Base-by-base conservation (phyloP, 306 rosid species). In the Abrus pulchellus region DNA sequence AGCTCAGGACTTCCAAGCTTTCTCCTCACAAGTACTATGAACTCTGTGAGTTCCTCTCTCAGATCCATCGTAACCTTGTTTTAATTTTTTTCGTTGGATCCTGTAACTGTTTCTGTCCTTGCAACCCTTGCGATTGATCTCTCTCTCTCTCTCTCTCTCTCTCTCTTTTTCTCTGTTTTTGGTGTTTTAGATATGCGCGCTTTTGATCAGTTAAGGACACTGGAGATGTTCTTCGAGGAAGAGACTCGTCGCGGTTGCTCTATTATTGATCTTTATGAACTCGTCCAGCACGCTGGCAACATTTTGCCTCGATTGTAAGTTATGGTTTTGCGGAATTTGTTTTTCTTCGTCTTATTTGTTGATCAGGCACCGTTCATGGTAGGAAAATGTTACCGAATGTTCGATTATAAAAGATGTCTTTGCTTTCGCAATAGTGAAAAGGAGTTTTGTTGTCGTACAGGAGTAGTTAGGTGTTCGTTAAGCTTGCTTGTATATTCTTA, bases 181-280 rank as follows among this genome's bases (percentile, higher is more conserved):
- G 49, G 40, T 72, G 63, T 20, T 77, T 88, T 72, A 95, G 99
- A 95, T 47, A 95, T 95, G 99, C 97, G 99, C 11, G 98, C 98
- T 10, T 95, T 95, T 82, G 99, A 95, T 82, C 98, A 95, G 65
- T 85, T 95, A 76, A 88, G 99, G 92, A 95, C 92, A 82, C 83
- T 95, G 74, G 98, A 95, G 86, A 89, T 91, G 92, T 95, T 95
- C 88, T 95, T 95, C 55, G 91, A 88, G 92, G 98, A 95, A 91
- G 99, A 95, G 94, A 56, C 98, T 78, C 97, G 97, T 61, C 97
- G 98, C 30, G 99, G 99, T 54, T 93, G 98, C 89, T 92, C 99
- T 45, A 91, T 95, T 80, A 92, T 93, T 62, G 99, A 95, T 89
- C 94, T 95, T 59, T 95, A 93, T 59, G 99, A 95, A 83, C 98